These are phyloP conservation scores for Tylopilus rubrobrunneus DNA, from an alignment of 768 basidiomycete species.

Conservation along the genomic window DNA sequence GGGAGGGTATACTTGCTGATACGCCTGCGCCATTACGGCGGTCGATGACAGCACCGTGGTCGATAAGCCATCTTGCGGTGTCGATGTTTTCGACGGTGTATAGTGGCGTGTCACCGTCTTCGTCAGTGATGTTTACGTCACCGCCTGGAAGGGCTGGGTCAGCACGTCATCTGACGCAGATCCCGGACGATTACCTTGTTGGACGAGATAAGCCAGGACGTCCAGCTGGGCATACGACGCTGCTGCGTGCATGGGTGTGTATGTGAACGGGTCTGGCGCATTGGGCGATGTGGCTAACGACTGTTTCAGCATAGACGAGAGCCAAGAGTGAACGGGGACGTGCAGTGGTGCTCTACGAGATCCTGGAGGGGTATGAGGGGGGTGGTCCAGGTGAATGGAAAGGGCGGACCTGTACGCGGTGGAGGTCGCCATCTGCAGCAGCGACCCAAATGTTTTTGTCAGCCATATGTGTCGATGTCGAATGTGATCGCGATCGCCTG, in stretches of 20 bases:
- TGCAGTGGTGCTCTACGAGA: conserved; percentile 57
- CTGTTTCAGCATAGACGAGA: conserved; percentile 27
- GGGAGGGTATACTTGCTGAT: conserved; percentile 50
- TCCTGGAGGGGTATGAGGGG: conserved; percentile 35
- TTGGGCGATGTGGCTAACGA: conserved; percentile 63
- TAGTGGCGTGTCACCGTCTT: conserved; percentile 88
- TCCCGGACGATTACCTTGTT: conserved; percentile 44
- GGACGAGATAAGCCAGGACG: conserved; percentile 74
- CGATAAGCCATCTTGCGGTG: conserved; percentile 73
- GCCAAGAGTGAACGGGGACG: conserved; percentile 26
- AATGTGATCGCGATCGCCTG: conserved; percentile 18
- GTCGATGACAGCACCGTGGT: conserved; percentile 67
- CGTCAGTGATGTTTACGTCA: conserved; percentile 80
- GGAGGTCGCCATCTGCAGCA: conserved; percentile 83
- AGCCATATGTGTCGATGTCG: conserved; percentile 21
- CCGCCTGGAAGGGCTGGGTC: conserved; percentile 50
- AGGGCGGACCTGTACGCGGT: conserved; percentile 64
- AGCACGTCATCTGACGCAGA: background rate
- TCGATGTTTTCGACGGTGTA: conserved; percentile 83
- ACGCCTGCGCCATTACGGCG: conserved; percentile 67
- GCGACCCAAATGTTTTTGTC: conserved; percentile 87
- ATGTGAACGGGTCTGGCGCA: conserved; percentile 64
- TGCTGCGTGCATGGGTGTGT: conserved; percentile 92
- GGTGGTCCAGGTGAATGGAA: background rate
- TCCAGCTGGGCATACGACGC: conserved; percentile 85